Evolutionary conservation across 2,329 filamentous ascomycete genomes (phyloP), one percentile per base, ranked within the genome.

Genomic region (Thelonectria blattea): DNA sequence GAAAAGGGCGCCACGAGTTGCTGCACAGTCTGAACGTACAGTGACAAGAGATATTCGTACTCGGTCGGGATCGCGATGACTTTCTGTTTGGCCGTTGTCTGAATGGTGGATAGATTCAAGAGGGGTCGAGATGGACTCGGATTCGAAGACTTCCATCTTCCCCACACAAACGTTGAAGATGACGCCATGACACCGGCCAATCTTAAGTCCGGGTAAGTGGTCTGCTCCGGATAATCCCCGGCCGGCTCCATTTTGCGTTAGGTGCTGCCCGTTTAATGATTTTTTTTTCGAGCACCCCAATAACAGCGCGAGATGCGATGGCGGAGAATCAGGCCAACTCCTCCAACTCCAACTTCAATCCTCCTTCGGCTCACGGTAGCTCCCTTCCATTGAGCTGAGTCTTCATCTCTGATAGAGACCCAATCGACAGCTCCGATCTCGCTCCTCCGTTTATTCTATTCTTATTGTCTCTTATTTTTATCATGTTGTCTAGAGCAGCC

Each of bases 401-500:
- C 45, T 45, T 18, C 45, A 56, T 48, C 32, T 45, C 41, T 60
- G 17, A 27, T 54, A 34, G 22, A 53, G 54, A 18, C 32, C 22
- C 37, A 47, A 50, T 45, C 39, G 34, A 30, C 17, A 27, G 22
- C 45, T 47, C 45, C 11, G 27, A 22, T 55, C 50, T 37, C 52
- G 8, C 41, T 63, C 22, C 32, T 51, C 47, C 32, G n/a, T 42
- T 39, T 46, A 2, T 9, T 15, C 37, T 15, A 18, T 14, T 46
- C 24, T 37, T 34, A 10, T 10, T 34, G 24, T 46, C n/a, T 42
- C 27, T 3, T 18, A 14, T 12, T 18, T 17, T 8, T 14, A 65
- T 71, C 74, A 85, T 85, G 65, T 63, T 81, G 71, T 74, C 72
- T 27, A 65, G 71, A 72, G 65, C 73, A 65, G 73, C 71, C 65